phyloP scores from a whole-genome alignment of 176 grass and related monocot genomes.

The Ampelocalamus luodianensis region DNA sequence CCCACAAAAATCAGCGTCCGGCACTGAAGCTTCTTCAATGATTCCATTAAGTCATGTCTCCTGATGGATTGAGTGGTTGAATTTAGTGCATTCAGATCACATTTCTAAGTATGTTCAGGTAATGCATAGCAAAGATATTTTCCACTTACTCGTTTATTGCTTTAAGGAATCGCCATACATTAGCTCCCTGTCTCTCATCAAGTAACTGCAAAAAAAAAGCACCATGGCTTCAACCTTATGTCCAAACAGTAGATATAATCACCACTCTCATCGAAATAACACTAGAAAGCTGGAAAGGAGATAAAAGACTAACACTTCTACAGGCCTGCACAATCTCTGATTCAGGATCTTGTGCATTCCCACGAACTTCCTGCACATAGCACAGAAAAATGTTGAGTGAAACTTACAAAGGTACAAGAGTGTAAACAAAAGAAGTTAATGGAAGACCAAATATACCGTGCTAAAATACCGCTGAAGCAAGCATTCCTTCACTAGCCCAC shows the following conservation, averaged over 20 bases:
- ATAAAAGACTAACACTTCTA: slow-evolving; percentile 79
- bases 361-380: slow-evolving; percentile 75
- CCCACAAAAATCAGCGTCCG: slow-evolving; percentile 92
- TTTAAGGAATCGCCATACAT: slow-evolving; percentile 91
- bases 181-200: slow-evolving; percentile 73
- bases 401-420: background rate
- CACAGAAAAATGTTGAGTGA: slow-evolving; percentile 31
- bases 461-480: slow-evolving; percentile 96
- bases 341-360: slow-evolving; percentile 76
- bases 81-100: background rate
- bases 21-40: slow-evolving; percentile 81
- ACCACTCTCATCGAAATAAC: background rate
- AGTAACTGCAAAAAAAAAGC: slow-evolving; percentile 72
- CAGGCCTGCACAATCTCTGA: slow-evolving; percentile 95
- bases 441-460: slow-evolving; percentile 56
- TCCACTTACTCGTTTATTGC: slow-evolving; percentile 68
- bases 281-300: slow-evolving; percentile 1
- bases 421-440: slow-evolving; percentile 17
- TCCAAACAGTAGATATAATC: background rate
- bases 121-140: slow-evolving; percentile 3
- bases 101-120: background rate
- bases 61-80: slow-evolving; percentile 41
- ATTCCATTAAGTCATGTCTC: slow-evolving; percentile 77
- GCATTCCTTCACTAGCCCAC: slow-evolving; percentile 87
- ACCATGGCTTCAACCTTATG: background rate